Evolutionary conservation across 2,329 filamentous ascomycete species (phyloP), one percentile per base, ranked within the genome.

Genomic region (Scedosporium aurantiacum): DNA sequence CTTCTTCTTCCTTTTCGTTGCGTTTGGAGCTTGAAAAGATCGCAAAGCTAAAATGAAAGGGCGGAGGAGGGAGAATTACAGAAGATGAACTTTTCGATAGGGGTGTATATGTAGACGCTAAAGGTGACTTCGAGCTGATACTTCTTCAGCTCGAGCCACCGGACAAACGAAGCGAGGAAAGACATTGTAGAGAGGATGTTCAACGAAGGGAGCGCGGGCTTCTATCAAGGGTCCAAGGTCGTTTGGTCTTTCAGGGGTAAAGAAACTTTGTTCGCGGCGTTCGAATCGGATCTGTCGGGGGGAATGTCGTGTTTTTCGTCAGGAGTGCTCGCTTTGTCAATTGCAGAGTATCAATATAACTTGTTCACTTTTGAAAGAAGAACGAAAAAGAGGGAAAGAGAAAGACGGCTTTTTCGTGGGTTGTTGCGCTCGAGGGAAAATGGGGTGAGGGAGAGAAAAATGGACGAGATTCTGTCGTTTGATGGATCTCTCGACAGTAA

Each of bases 81-180:
- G 77, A 97, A 96, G 69, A 96, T 87, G 76, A 96, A 93, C 75
- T 96, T 96, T 79, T 99, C 94, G 60, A 89, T 91, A 1, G 91
- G 89, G 43, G 92, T 97, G 68, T 97, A 88, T 89, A 99, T 97
- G 81, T 99, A 97, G 27, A 97, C 83, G 64, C 89, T 88, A 75
- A 95, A 94, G 12, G 93, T 97, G 73, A 97, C 93, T 78, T 99
- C 94, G 73, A 97, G 91, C 79, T 97, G 94, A 80, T 97, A 97
- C 73, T 92, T 87, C 82, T 99, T 99, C 75, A 92, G 84, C 75
- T 91, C 87, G 67, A 97, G 81, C 91, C 92, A 97, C 74, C 87
- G 86, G 66, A 90, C 83, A 68, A 95, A 80, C 55, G 76, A 73
- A 65, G 79, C 76, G 67, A 81, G 68, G 57, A 67, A 66, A 56